phyloP scores from a whole-genome alignment of 345 rosid genomes.

The Turnera subulata region DNA sequence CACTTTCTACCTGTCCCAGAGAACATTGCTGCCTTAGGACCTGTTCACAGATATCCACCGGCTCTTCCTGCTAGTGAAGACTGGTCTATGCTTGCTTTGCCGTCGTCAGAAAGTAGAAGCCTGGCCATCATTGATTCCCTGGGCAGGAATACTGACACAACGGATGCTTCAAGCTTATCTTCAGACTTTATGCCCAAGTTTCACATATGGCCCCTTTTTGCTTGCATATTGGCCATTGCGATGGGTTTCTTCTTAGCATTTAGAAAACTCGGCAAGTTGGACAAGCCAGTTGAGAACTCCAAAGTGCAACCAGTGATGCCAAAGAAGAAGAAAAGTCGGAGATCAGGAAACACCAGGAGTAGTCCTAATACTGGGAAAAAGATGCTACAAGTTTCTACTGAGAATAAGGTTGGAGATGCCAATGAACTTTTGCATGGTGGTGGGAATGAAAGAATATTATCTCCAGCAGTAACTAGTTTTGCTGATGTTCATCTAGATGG shows the following conservation, averaged over 20 bases:
- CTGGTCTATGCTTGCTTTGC: conserved; percentile 17
- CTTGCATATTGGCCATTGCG: conserved; percentile 11
- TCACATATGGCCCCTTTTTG: conserved; percentile 15
- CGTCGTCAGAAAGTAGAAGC: conserved; percentile 24
- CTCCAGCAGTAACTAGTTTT: background rate
- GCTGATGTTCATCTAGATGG: conserved; percentile 15
- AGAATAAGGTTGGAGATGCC: conserved; percentile 2
- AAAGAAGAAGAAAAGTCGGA: conserved; percentile 23
- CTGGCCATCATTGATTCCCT: background rate
- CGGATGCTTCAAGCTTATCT: background rate
- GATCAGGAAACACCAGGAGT: conserved; percentile 11
- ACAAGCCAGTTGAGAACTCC: conserved; percentile 33
- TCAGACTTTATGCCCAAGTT: conserved; percentile 13
- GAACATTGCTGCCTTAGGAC: conserved; percentile 22
- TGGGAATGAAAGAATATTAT: conserved; percentile 3
- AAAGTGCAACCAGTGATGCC: conserved; percentile 13
- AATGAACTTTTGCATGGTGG: background rate
- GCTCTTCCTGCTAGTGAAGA: conserved; percentile 42
- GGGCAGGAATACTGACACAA: background rate
- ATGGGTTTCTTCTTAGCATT: conserved; percentile 14
- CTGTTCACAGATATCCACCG: conserved; percentile 28
- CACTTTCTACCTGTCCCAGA: conserved; percentile 11
- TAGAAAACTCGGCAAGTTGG: conserved; percentile 31
- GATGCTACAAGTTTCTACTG: conserved; percentile 4
- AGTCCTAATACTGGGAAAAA: conserved; percentile 3